phyloP scores from a whole-genome alignment of 768 basidiomycete genomes.

The Nevesoporus exiguus region DNA sequence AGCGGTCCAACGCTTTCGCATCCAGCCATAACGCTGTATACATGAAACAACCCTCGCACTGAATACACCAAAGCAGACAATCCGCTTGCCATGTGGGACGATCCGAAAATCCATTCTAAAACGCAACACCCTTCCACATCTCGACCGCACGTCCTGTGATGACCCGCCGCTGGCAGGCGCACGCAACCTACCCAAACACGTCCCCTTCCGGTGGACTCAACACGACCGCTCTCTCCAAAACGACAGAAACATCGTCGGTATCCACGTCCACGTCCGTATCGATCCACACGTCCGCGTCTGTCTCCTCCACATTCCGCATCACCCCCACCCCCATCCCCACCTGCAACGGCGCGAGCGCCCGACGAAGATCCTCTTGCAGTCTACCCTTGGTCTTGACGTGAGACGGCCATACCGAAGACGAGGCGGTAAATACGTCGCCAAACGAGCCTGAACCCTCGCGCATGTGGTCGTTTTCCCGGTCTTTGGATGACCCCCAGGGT shows the following conservation, averaged over 20 bases:
- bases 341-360: conserved; percentile 13
- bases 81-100: no score
- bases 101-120: no score
- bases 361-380: neutral
- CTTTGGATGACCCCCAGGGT: neutral
- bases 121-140: no score
- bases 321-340: no score
- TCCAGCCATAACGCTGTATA: no score
- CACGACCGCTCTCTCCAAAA: conserved; percentile 13
- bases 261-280: conserved; percentile 39
- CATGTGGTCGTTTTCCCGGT: conserved; percentile 9
- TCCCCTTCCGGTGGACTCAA: conserved; percentile 6
- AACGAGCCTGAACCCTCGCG: neutral
- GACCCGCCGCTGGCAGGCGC: no score
- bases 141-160: no score
- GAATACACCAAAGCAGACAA: no score
- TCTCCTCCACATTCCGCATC: conserved; percentile 6
- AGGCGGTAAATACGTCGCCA: conserved; percentile 19
- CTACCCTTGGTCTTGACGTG: neutral
- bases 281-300: conserved; percentile 34
- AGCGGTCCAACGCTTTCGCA: no score
- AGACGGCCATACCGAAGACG: neutral
- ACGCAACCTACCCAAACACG: conserved; percentile 11
- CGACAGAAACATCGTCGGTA: conserved; percentile 17
- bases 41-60: no score